Evolutionary conservation across 2,329 filamentous ascomycete species (phyloP), one percentile per base, ranked within the genome.

Genomic region (Exserohilum turcica): DNA sequence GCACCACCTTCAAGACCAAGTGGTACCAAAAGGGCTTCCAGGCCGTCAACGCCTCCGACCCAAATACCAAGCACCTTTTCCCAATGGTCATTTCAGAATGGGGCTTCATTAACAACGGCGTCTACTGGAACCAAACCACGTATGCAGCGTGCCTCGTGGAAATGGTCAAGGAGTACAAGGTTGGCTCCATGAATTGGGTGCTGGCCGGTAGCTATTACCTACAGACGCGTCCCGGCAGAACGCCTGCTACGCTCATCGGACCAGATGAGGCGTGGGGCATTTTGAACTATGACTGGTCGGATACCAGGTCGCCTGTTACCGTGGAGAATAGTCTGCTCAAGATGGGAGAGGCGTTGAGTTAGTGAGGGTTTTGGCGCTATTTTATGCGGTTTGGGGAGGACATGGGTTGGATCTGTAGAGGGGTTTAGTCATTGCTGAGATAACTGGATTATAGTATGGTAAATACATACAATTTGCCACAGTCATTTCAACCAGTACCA

Each of bases 171-270:
- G 63, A 70, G 21, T 73, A 68, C 33, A 48, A 68, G 44, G 63
- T 70, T 15, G 56, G 65, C 29, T 71, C 66, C 67, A 60, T 64
- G 48, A 66, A 71, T 19, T 72, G 67, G 69, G 67, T 70, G 35
- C 45, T 72, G 2, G 65, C 65, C 1, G 68, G 70, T 5, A 69
- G 64, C 36, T 70, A 65, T 33, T 71, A 69, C 33, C 57, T 70
- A 15, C 79, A 80, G 76, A 78, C 70, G 3, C 59, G 70, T 46
- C 68, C 68, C 7, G 55, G 57, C 5, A 57, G 68, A 13, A 60
- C 55, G n/a, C 68, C 67, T 0, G 51, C 48, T 1, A 70, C 65
- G 2, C 63, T 72, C 7, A 63, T 71, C 18, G 70, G 60, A 0
- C 31, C 65, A 18, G 68, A 72, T 19, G 70, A 71, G 40, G 61